These are phyloP conservation scores for Fusarium praegraminearum DNA, from an alignment of 2,329 filamentous ascomycete species.

Conservation along the genomic window DNA sequence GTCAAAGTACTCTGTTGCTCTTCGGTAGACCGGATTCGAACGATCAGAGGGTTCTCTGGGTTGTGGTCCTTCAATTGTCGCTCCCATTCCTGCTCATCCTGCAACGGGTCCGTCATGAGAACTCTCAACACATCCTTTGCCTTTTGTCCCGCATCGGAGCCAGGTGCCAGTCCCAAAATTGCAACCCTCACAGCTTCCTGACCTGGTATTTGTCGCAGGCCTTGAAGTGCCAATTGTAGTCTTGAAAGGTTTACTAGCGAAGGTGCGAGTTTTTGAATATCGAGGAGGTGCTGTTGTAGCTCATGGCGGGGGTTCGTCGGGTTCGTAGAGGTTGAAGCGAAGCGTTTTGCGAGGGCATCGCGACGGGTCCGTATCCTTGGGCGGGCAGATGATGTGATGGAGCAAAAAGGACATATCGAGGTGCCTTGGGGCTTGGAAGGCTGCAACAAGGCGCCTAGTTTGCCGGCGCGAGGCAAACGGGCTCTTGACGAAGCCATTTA, in stretches of 20 bases:
- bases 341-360: constrained; percentile 45
- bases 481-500: constrained; percentile 51
- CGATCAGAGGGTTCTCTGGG: constrained; percentile 68
- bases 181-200: constrained; percentile 70
- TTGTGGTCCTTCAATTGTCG: constrained; percentile 66
- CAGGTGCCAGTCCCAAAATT: constrained; percentile 62
- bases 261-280: constrained; percentile 71
- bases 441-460: constrained; percentile 45
- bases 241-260: constrained; percentile 75
- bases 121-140: constrained; percentile 76
- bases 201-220: constrained; percentile 68
- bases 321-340: constrained; percentile 46
- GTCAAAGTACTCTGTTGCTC: constrained; percentile 49
- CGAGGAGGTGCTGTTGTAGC: constrained; percentile 69
- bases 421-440: constrained; percentile 19
- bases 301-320: constrained; percentile 59
- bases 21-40: constrained; percentile 62
- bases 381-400: constrained; percentile 39
- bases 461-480: constrained; percentile 47
- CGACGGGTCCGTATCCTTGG: constrained; percentile 41
- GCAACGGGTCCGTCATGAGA: constrained; percentile 77
- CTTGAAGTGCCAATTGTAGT: constrained; percentile 77
- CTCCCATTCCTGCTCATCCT: constrained; percentile 74
- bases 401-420: constrained; percentile 52
- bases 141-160: constrained; percentile 56